These are phyloP conservation scores for Colletotrichum chrysophilum DNA, from an alignment of 2,329 filamentous ascomycete genomes.

Conservation along the genomic window DNA sequence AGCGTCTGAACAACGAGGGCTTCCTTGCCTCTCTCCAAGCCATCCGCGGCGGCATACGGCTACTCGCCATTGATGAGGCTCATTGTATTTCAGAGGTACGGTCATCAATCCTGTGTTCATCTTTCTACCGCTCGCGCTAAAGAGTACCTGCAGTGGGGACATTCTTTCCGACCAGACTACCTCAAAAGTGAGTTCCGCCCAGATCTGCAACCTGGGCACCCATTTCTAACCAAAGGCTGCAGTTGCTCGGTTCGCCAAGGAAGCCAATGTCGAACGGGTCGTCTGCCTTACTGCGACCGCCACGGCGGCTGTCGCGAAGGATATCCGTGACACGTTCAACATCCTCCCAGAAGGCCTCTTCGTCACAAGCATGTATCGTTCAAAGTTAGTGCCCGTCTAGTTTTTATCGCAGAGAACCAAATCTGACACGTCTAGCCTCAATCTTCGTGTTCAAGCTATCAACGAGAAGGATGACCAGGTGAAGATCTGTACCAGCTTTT, in stretches of 20 bases:
- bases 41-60: constrained; percentile 58
- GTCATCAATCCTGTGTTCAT: background rate
- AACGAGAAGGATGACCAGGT: constrained; percentile 39
- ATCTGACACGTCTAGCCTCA: constrained; percentile 38
- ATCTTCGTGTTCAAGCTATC: constrained; percentile 54
- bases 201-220: background rate
- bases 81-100: constrained; percentile 59
- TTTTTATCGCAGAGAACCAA: fast-evolving
- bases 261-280: constrained; percentile 62
- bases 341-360: constrained; percentile 58
- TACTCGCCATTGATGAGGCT: constrained; percentile 63
- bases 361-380: constrained; percentile 62
- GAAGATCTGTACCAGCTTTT: constrained; percentile 50
- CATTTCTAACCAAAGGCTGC: constrained; percentile 24
- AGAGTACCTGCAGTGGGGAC: constrained; percentile 45
- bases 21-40: constrained; percentile 61
- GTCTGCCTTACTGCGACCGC: constrained; percentile 66
- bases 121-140: background rate
- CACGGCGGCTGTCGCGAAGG: constrained; percentile 58
- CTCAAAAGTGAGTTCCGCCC: constrained; percentile 42
- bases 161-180: constrained; percentile 56
- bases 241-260: constrained; percentile 60
- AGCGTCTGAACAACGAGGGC: constrained; percentile 65
- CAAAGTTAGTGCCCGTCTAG: constrained; percentile 42
- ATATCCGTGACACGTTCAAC: constrained; percentile 58